A percentile compares a stretch with the other conserved stretches of the same genome.
Conservation (phyloP, 1,284 basidiomycete species). For the Ganoderma resinaceum region DNA sequence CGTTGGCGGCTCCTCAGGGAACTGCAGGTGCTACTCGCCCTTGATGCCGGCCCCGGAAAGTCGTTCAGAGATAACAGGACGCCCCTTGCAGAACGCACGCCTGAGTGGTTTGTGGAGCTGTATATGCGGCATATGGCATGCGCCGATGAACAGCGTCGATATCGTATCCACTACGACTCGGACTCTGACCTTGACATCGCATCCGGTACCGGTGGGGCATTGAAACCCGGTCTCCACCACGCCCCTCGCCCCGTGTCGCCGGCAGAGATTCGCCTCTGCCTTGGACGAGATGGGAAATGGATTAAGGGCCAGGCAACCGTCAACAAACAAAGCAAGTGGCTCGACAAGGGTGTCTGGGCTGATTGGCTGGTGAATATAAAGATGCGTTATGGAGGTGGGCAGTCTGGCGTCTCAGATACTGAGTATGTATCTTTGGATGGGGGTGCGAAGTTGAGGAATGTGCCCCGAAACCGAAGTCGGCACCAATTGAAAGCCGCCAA, state of each 20-base stretch:
- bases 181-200: slow-evolving; percentile 43
- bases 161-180: slow-evolving; percentile 40
- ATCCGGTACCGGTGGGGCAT: slow-evolving; percentile 26
- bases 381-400: background rate
- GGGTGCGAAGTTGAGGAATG: slow-evolving; percentile 15
- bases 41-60: slow-evolving; percentile 35
- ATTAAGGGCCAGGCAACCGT: slow-evolving; percentile 46
- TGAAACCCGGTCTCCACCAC: slow-evolving; percentile 18
- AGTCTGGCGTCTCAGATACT: background rate
- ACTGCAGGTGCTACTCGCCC: slow-evolving; percentile 40
- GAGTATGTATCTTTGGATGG: slow-evolving; percentile 9
- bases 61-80: slow-evolving; percentile 13
- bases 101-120: slow-evolving; percentile 53
- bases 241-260: slow-evolving; percentile 48
- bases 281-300: slow-evolving; percentile 60
- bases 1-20: slow-evolving; percentile 35
- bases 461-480: slow-evolving; percentile 1
- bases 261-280: slow-evolving; percentile 50
- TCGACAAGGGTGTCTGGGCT: slow-evolving; percentile 50
- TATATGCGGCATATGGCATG: slow-evolving; percentile 43
- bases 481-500: background rate
- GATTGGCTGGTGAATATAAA: slow-evolving; percentile 40
- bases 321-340: background rate
- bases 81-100: slow-evolving; percentile 48
- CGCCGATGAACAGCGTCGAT: slow-evolving; percentile 37